Evolutionary conservation across 768 basidiomycete species (phyloP).

Genomic region (Tulasnella sp.): DNA sequence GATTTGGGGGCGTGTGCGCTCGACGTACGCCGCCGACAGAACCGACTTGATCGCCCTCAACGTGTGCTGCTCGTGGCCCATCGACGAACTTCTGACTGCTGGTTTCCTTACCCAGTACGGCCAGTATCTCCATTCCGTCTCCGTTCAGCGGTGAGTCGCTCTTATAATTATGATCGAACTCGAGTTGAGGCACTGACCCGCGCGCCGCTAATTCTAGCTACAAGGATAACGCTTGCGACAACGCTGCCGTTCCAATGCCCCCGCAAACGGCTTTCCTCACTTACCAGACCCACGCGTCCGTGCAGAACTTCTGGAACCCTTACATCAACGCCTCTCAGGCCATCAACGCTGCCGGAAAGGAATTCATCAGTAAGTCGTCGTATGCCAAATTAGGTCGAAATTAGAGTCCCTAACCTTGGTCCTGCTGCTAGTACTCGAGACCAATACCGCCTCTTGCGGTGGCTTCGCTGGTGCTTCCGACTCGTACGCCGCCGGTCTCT

Average conservation of each 20-base stretch:
- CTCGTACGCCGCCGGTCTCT: too few species aligned
- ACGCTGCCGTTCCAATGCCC: background rate
- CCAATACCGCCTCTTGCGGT: too few species aligned
- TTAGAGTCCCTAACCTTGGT: too few species aligned
- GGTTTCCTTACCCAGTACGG: constrained; percentile 35
- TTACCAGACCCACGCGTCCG: constrained; percentile 21
- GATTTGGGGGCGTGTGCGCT: constrained; percentile 29
- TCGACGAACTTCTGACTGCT: constrained; percentile 35
- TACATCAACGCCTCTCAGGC: constrained; percentile 20
- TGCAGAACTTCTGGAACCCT: constrained; percentile 7
- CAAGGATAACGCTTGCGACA: constrained; percentile 5
- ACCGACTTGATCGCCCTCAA: constrained; percentile 36
- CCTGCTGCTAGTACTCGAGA: too few species aligned
- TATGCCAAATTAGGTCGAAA: too few species aligned
- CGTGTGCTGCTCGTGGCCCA: constrained; percentile 39
- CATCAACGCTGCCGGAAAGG: too few species aligned
- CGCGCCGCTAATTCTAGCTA: background rate
- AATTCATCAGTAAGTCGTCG: background rate
- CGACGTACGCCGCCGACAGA: constrained; percentile 19
- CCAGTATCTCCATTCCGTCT: constrained; percentile 20
- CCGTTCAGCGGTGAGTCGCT: constrained; percentile 12
- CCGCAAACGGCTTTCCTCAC: background rate
- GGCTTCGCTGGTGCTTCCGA: too few species aligned
- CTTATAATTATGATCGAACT: background rate
- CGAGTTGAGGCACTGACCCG: background rate